These are phyloP conservation scores for Skeletonema marinoi DNA, from an alignment of 108 stramenopile genomes.

Conservation along the genomic window DNA sequence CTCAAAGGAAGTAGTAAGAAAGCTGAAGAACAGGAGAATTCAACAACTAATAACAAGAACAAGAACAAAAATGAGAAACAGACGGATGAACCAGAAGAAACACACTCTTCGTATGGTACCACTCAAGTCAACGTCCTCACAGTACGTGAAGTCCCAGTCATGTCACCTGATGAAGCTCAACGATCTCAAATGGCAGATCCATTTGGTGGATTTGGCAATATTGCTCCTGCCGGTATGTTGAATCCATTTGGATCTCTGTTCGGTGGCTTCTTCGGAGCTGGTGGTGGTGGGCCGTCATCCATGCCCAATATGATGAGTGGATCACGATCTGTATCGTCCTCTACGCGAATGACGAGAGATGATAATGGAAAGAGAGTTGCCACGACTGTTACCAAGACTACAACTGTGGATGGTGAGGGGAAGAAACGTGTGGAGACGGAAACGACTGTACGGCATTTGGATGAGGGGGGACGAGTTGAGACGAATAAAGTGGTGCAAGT, in stretches of 20 bases:
- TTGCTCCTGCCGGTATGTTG: constrained; percentile 24
- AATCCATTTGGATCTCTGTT: constrained; percentile 43
- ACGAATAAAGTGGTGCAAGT: constrained; percentile 27
- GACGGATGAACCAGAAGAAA: not conserved
- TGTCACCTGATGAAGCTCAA: not conserved
- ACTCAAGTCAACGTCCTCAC: constrained; percentile 42
- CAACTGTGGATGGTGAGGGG: constrained; percentile 32
- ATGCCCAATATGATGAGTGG: constrained; percentile 6
- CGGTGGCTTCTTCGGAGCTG: constrained; percentile 37
- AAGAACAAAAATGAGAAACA: not conserved
- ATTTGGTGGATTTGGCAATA: constrained; percentile 37
- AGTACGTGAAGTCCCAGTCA: constrained; percentile 28
- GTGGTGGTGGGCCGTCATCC: constrained; percentile 4
- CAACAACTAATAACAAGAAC: not conserved
- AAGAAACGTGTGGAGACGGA: constrained; percentile 29
- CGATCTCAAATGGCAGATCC: constrained; percentile 29
- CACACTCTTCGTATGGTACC: constrained; percentile 39
- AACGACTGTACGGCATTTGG: constrained; percentile 31
- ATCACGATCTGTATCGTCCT: constrained; percentile 25
- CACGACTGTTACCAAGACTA: constrained; percentile 35
- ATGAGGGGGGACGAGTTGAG: constrained; percentile 47
- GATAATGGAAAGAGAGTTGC: constrained; percentile 40
- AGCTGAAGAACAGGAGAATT: not conserved
- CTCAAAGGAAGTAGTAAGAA: constrained; percentile 2
- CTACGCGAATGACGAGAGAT: constrained; percentile 29